Evolutionary conservation across 179 eudicot genomes (phyloP), one percentile per base, ranked within the genome.

Genomic region (Corrigiola litoralis): DNA sequence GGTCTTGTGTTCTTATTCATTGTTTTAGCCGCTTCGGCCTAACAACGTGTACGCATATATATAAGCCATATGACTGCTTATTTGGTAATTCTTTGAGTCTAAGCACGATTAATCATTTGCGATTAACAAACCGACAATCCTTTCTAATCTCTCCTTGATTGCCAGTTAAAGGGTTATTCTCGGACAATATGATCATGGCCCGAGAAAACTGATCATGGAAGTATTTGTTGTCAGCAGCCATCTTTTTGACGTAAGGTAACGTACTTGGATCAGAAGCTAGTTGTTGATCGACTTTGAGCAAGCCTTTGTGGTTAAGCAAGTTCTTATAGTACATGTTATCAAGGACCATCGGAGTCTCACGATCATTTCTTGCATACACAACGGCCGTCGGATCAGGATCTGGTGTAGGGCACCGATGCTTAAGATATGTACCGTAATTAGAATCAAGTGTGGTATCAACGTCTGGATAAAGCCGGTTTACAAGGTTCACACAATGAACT

Each of bases 251-350:
- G 45, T 74, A 85, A 0, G 87, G 87, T 37, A 72, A 65, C 1
- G 95, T 90, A 1, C 1, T 28, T 0, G 89, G 86, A 69, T 80
- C 73, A 1, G 92, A 79, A 27, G 65, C 71, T 21, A 90, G 63
- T 28, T 84, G 34, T 70, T 87, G 86, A 64, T 90, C 97, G 17
- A 90, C 72, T 3, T 65, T 18, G n/a, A 90, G 59, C 8, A 90
- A 67, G 1, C 97, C 97, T 64, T 82, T 90, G 61, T 77, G 66
- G 44, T 16, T 52, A 66, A 87, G 63, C 10, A 90, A 36, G 74
- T 85, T 72, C 76, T 85, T 87, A 77, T 87, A 84, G 77, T 90
- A 90, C 74, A 72, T 62, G 46, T 90, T 90, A 52, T 90, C 97
- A 1, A 90, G 60, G 36, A 79, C 61, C 97, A 90, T 87, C 4